Evolutionary conservation across 768 basidiomycete species (phyloP).

Genomic region (Udeniomyces megalosporus): DNA sequence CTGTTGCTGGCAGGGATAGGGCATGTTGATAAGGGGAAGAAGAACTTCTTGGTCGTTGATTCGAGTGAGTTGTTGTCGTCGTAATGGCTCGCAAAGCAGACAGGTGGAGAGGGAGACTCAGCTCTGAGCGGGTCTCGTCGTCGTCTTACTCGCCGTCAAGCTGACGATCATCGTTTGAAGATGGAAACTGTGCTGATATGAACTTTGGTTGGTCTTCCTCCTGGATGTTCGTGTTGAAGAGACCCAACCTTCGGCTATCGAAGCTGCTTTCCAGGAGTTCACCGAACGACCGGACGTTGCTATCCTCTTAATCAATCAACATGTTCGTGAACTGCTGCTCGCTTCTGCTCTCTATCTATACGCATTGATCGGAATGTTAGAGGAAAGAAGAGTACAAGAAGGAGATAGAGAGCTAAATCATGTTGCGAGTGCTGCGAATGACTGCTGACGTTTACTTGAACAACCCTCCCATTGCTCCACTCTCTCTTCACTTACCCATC

Average conservation of each 20-base stretch:
- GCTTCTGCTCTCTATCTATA: background rate
- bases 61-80: slow-evolving; percentile 45
- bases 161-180: background rate
- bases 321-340: slow-evolving; percentile 43
- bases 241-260: slow-evolving; percentile 77
- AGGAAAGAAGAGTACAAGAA: no score
- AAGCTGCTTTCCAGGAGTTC: slow-evolving; percentile 82
- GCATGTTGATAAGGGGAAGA: slow-evolving; percentile 77
- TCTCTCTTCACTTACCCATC: background rate
- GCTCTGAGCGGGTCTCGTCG: background rate
- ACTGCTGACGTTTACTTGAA: no score
- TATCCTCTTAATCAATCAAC: slow-evolving; percentile 94
- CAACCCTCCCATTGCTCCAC: no score
- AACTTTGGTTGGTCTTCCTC: background rate
- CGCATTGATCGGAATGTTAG: no score
- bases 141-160: background rate
- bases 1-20: slow-evolving; percentile 88
- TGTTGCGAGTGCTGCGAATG: no score
- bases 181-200: background rate
- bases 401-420: no score
- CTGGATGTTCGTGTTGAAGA: slow-evolving; percentile 37
- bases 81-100: background rate
- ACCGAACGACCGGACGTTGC: slow-evolving; percentile 89
- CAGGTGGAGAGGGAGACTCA: background rate
- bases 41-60: slow-evolving; percentile 95